A percentile compares a stretch with the other conserved stretches of the same genome.
Conservation (phyloP, 1,284 basidiomycete genomes). For the Blastosporella zonata region DNA sequence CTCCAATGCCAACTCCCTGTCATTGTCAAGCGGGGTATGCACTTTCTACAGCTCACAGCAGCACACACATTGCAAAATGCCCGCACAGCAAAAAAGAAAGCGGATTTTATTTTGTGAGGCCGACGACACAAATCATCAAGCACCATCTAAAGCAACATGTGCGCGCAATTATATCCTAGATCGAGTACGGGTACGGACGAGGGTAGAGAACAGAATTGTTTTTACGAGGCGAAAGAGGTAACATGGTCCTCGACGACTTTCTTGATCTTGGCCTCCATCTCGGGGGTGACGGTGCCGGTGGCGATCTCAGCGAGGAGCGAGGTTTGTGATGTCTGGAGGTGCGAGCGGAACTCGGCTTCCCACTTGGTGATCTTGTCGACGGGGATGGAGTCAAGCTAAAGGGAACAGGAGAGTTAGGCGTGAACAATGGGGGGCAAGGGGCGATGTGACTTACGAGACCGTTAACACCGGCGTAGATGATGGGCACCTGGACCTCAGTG, state of each 20-base stretch:
- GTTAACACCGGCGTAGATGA: constrained; percentile 99
- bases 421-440: neutral
- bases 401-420: constrained; percentile 10
- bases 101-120: constrained; percentile 21
- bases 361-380: constrained; percentile 94
- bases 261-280: constrained; percentile 93
- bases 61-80: too few species aligned
- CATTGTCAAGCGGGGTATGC: too few species aligned
- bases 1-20: too few species aligned
- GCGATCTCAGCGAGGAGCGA: constrained; percentile 80
- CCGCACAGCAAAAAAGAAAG: constrained; percentile 12
- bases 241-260: constrained; percentile 87
- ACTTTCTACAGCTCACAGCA: too few species aligned
- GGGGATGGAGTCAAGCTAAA: constrained; percentile 83
- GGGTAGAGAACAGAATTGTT: too few species aligned
- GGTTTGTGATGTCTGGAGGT: constrained; percentile 69
- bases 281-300: constrained; percentile 80
- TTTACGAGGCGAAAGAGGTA: constrained; percentile 73
- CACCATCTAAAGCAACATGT: constrained; percentile 22
- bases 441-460: constrained; percentile 82
- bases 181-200: neutral
- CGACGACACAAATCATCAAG: constrained; percentile 19
- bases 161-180: constrained; percentile 16
- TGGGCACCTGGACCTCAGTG: constrained; percentile 96
- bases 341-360: constrained; percentile 88